Evolutionary conservation across 768 basidiomycete species (phyloP).

Genomic region (Gelatoporia subvermispora): DNA sequence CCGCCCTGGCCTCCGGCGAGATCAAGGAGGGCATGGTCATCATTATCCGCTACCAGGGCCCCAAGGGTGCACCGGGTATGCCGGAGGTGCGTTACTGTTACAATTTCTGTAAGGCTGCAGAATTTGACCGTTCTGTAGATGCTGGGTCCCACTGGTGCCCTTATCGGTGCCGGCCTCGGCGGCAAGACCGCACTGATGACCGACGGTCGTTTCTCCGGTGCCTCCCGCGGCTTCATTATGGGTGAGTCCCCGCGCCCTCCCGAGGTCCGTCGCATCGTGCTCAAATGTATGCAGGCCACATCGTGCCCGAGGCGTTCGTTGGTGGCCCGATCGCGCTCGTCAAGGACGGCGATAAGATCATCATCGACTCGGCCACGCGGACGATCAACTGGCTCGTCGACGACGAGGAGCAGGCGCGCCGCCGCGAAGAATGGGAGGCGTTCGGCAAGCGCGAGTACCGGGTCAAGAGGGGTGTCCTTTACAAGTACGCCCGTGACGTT

Average conservation of each 20-base stretch:
- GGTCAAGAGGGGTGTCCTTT: slow-evolving; percentile 69
- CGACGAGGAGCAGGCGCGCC: slow-evolving; percentile 56
- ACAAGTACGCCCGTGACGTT: slow-evolving; percentile 81
- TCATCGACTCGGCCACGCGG: slow-evolving; percentile 64
- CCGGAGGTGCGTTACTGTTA: slow-evolving; percentile 50
- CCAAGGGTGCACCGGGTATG: slow-evolving; percentile 91
- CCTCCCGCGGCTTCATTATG: slow-evolving; percentile 63
- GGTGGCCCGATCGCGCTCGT: slow-evolving; percentile 89
- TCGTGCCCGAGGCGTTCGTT: slow-evolving; percentile 61
- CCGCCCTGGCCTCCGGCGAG: slow-evolving; percentile 66
- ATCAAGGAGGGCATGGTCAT: slow-evolving; percentile 72
- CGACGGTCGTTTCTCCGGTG: slow-evolving; percentile 87
- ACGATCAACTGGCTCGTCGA: slow-evolving; percentile 70
- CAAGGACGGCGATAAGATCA: slow-evolving; percentile 73
- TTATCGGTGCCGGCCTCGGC: slow-evolving; percentile 81
- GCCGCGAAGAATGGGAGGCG: slow-evolving; percentile 65
- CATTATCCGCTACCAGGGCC: slow-evolving; percentile 85
- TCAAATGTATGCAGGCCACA: slow-evolving; percentile 42
- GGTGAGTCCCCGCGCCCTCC: slow-evolving; percentile 25
- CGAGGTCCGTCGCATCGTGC: background rate
- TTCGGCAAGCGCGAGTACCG: slow-evolving; percentile 60
- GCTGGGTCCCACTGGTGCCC: slow-evolving; percentile 71
- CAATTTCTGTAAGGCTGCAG: background rate
- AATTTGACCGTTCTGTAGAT: slow-evolving; percentile 28
- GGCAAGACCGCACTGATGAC: slow-evolving; percentile 79